phyloP scores from a whole-genome alignment of 2,329 filamentous ascomycete genomes.

The Fusarium armeniacum region DNA sequence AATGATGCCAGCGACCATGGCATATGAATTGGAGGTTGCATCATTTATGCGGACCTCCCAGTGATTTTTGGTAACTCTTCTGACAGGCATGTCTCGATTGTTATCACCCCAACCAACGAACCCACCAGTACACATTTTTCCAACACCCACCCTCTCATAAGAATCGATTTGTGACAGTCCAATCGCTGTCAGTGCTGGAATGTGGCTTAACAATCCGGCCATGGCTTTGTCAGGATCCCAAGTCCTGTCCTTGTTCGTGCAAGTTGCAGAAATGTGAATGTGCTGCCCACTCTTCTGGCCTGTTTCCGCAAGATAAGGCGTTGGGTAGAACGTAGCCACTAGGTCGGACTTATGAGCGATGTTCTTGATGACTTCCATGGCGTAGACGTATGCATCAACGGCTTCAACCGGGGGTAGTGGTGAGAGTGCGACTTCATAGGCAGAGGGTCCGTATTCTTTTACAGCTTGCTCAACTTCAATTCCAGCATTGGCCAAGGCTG shows the following conservation, averaged over 20 bases:
- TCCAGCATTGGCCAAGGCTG: neutral
- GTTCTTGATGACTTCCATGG: constrained; percentile 1
- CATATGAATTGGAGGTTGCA: constrained; percentile 14
- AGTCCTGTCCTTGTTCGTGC: rapidly evolving
- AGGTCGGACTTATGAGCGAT: neutral
- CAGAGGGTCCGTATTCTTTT: constrained; percentile 14
- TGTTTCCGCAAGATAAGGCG: neutral
- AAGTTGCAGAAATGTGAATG: constrained; percentile 15
- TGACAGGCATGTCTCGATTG: constrained; percentile 15
- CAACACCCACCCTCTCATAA: neutral
- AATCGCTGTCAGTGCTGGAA: neutral
- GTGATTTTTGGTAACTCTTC: constrained; percentile 16
- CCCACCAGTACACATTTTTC: constrained; percentile 11
- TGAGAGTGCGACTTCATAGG: constrained; percentile 15
- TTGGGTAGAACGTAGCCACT: constrained; percentile 22
- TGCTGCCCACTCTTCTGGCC: constrained; percentile 23
- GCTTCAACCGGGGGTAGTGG: constrained; percentile 13
- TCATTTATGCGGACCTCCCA: constrained; percentile 20
- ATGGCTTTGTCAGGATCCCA: constrained; percentile 7
- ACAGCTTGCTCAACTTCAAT: constrained; percentile 12
- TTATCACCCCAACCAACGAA: constrained; percentile 22
- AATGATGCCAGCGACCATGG: constrained; percentile 15
- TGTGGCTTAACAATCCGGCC: constrained; percentile 15
- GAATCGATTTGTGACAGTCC: constrained; percentile 16
- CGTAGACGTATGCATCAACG: constrained; percentile 12